Percentiles rank a stretch among this genome's conserved stretches.
Evolutionary conservation across 2,329 filamentous ascomycete species (phyloP).

Genomic region (Macrophomina phaseolina): DNA sequence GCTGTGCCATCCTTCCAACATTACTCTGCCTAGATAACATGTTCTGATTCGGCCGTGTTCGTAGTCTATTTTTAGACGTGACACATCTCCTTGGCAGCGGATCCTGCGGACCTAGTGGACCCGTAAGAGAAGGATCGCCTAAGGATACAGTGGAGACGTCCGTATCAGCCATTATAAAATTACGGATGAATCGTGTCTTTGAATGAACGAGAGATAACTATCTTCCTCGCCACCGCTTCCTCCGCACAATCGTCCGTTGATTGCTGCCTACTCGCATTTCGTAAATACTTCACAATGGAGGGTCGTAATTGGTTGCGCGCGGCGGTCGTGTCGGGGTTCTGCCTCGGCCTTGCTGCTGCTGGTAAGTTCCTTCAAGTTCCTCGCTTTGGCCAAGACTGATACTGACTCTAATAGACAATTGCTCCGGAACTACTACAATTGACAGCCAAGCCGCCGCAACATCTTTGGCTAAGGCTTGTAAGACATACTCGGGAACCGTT

Average conservation of each 20-base stretch:
- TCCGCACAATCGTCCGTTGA: slow-evolving; percentile 4
- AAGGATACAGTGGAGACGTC: slow-evolving; percentile 14
- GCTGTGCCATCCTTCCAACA: slow-evolving; percentile 4
- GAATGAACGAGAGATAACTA: background rate
- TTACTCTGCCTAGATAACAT: background rate
- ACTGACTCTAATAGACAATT: slow-evolving; percentile 12
- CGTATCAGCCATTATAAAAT: slow-evolving; percentile 10
- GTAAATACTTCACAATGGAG: background rate
- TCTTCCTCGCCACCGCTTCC: slow-evolving; percentile 3
- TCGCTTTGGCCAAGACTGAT: background rate
- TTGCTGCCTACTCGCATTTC: background rate
- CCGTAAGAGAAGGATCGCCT: slow-evolving; percentile 6
- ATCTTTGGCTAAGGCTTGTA: slow-evolving; percentile 7
- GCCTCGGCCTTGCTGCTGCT: slow-evolving; percentile 14
- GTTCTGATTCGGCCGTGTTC: slow-evolving; percentile 2
- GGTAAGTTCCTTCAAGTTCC: background rate
- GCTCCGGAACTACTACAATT: slow-evolving; percentile 12
- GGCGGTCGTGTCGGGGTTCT: slow-evolving; percentile 4
- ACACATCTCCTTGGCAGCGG: slow-evolving; percentile 1
- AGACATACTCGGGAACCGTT: slow-evolving; percentile 13
- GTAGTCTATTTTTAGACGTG: slow-evolving; percentile 4
- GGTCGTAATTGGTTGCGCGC: background rate
- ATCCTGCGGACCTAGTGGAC: background rate
- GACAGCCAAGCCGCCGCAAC: slow-evolving; percentile 3
- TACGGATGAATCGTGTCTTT: background rate